Conservation (phyloP, 257 asterid genomes). For the Solanum boliviense region DNA sequence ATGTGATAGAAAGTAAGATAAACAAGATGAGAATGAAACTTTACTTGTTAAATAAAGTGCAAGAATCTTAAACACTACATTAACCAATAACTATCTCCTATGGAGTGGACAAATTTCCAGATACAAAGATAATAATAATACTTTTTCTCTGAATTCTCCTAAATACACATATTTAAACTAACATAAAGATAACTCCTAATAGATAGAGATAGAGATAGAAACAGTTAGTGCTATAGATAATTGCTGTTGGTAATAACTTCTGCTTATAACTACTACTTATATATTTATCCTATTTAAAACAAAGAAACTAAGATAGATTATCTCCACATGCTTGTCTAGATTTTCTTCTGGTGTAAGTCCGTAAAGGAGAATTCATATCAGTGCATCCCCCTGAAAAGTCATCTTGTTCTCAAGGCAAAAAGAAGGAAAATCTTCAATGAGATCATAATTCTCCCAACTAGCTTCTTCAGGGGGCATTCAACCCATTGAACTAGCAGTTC, state of each 20-base stretch:
- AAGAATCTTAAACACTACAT: background rate
- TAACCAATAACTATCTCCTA: background rate
- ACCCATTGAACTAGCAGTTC: background rate
- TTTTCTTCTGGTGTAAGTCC: background rate
- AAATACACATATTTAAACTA: background rate
- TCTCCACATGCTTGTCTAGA: background rate
- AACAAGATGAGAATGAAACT: background rate
- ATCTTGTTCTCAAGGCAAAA: background rate
- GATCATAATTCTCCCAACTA: background rate
- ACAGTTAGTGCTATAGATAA: background rate
- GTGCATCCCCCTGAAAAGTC: background rate
- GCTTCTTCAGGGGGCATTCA: background rate
- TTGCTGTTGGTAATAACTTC: background rate
- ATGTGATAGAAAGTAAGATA: background rate
- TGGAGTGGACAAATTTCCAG: background rate
- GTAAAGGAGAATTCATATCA: background rate
- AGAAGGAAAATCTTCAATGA: background rate
- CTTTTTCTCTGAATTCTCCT: background rate
- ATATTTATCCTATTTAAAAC: background rate
- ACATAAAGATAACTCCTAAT: background rate
- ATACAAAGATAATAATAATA: too few species aligned
- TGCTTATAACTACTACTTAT: background rate
- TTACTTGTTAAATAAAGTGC: background rate
- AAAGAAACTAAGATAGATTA: background rate
- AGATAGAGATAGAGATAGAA: background rate